These are phyloP conservation scores for Termitomyces sp. DNA, from an alignment of 768 basidiomycete species.

Conservation along the genomic window DNA sequence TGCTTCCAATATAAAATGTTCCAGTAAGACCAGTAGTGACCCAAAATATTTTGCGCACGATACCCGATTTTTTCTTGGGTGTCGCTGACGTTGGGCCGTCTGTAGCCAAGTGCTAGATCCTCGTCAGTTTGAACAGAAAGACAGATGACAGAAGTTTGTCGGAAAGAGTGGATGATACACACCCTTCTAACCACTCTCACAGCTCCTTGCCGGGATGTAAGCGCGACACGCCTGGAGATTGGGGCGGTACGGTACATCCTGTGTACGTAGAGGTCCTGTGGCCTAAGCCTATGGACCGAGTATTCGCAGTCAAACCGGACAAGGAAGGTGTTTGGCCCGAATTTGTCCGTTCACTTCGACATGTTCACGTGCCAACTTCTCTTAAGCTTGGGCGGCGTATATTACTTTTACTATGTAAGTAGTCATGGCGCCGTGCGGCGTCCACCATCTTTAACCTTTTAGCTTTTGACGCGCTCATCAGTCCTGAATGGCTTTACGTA, in stretches of 20 bases:
- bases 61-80: constrained; percentile 50
- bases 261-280: constrained; percentile 20
- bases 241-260: constrained; percentile 57
- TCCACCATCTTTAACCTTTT: no score
- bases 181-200: constrained; percentile 61
- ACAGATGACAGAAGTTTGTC: not conserved
- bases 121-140: not conserved
- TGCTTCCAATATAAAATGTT: constrained; percentile 81
- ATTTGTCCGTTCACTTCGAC: constrained; percentile 28
- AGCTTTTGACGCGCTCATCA: no score
- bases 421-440: no score
- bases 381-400: no score
- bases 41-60: constrained; percentile 60
- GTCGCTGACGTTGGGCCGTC: constrained; percentile 34
- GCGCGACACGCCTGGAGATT: constrained; percentile 49
- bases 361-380: constrained; percentile 13
- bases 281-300: constrained; percentile 11
- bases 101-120: constrained; percentile 58
- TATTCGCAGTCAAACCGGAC: constrained; percentile 6
- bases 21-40: constrained; percentile 65
- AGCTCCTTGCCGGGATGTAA: constrained; percentile 40
- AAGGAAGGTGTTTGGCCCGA: constrained; percentile 28
- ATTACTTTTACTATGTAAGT: no score
- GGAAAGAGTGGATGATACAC: constrained; percentile 21
- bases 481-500: no score